A percentile compares a stretch with the other conserved stretches of the same genome.
Evolutionary conservation across 495 filamentous ascomycete genomes (phyloP).

Genomic region (Podospora comata): DNA sequence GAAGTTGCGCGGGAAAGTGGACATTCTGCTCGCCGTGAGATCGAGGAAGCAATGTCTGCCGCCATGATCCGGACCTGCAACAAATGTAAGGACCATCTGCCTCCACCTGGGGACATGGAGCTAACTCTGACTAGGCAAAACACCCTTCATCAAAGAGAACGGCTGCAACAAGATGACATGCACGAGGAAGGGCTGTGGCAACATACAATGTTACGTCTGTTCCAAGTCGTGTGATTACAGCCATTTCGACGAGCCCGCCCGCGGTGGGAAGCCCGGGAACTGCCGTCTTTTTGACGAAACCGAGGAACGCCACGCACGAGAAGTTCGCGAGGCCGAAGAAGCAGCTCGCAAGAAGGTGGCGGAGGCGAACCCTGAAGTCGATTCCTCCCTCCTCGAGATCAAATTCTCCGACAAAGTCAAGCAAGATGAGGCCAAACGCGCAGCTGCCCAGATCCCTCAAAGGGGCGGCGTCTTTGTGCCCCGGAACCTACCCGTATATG

Average conservation of each 20-base stretch:
- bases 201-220: constrained; percentile 72
- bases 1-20: constrained; percentile 60
- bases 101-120: background rate
- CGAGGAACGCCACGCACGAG: constrained; percentile 59
- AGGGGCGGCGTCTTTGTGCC: background rate
- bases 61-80: constrained; percentile 78
- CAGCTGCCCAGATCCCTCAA: background rate
- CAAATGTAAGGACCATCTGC: constrained; percentile 40
- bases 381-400: constrained; percentile 55
- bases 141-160: constrained; percentile 66
- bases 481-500: too few species aligned
- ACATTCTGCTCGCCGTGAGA: constrained; percentile 55
- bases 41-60: constrained; percentile 82
- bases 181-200: constrained; percentile 48
- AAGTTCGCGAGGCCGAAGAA: constrained; percentile 63
- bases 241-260: constrained; percentile 49
- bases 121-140: constrained; percentile 46
- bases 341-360: constrained; percentile 55
- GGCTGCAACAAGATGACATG: constrained; percentile 88
- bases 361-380: constrained; percentile 58
- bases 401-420: constrained; percentile 56
- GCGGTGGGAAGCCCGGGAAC: constrained; percentile 47
- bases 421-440: constrained; percentile 30
- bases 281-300: constrained; percentile 72
- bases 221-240: constrained; percentile 53